Base-by-base conservation (phyloP, 2,329 filamentous ascomycete genomes). In the Graphium sp. region DNA sequence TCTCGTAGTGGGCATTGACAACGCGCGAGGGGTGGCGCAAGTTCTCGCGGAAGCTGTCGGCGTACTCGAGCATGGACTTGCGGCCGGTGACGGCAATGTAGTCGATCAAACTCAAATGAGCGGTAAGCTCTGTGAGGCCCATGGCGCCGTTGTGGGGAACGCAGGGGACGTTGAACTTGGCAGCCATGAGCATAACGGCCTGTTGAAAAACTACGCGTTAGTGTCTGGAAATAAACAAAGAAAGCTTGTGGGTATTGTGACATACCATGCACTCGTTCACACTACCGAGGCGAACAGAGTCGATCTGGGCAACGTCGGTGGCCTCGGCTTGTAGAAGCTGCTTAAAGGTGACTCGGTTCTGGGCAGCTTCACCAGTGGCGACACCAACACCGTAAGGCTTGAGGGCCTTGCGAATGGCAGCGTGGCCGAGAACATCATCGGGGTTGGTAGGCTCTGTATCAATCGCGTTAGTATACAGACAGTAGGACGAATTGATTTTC, bases 321-420 rank as follows among this genome's bases (percentile, higher is more conserved):
- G 73, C 69, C 24, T 64, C 64, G 11, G 66, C 58, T 37, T 67
- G 60, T 12, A 78, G 60, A 31, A 77, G 60, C 43, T 78, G 73
- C 53, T 78, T 78, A 60, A 78, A 78, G 43, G 77, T 71, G 29
- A 77, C 67, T 18, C 73, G 62, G 49, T 78, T 78, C 47, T 78
- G 73, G 47, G 70, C 75, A 66, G 76, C 76, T 49, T 78, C 73
- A 26, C 73, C 73, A 0, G 73, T 78, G 8, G 73, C 73, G n/a
- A 78, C 73, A 30, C 69, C 70, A 35, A 78, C 71, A 30, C 54
- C 55, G 39, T 62, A 55, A 2, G 67, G 60, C 36, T 63, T 60
- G 3, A 78, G 60, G 8, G 72, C 73, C 39, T 74, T 62, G 29
- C 68, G 61, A 41, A 78, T 70, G 11, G 67, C 63, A 33, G 68